A percentile compares a stretch with the other conserved stretches of the same genome.
Conservation (phyloP, 225 moss, liverwort and hornwort genomes). For the Ulota crispa region DNA sequence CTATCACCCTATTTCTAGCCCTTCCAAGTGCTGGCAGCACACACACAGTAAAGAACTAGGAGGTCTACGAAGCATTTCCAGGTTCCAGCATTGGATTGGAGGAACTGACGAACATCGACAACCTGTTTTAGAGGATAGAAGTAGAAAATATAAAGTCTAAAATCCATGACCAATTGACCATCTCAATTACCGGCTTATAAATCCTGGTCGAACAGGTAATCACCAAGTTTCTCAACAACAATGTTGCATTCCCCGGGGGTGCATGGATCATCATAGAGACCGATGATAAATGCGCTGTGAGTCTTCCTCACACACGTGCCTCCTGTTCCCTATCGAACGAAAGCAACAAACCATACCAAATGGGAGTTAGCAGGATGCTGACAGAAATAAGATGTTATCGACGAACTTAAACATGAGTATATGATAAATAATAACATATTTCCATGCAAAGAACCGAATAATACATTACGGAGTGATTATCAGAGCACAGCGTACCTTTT, state of each 20-base stretch:
- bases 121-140: constrained; percentile 17
- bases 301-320: constrained; percentile 34
- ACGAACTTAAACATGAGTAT: background rate
- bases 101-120: constrained; percentile 20
- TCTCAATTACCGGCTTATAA: constrained; percentile 6
- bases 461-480: background rate
- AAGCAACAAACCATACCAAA: background rate
- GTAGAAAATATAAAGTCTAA: background rate
- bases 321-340: constrained; percentile 22
- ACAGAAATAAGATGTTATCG: background rate
- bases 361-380: background rate
- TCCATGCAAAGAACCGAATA: background rate
- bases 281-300: constrained; percentile 60
- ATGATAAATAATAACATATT: background rate
- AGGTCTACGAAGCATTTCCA: constrained; percentile 16
- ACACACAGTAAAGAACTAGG: background rate
- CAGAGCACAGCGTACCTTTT: constrained; percentile 47
- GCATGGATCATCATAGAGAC: constrained; percentile 63
- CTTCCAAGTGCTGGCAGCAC: constrained; percentile 11
- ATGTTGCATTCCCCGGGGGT: constrained; percentile 62
- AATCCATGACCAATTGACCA: background rate
- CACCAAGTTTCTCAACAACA: constrained; percentile 81
- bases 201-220: constrained; percentile 57
- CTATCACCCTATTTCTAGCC: background rate
- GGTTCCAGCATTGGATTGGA: constrained; percentile 11